Percentiles rank a stretch among this genome's conserved stretches.
Conservation (phyloP, 768 basidiomycete species). For the Hericium coralloides region DNA sequence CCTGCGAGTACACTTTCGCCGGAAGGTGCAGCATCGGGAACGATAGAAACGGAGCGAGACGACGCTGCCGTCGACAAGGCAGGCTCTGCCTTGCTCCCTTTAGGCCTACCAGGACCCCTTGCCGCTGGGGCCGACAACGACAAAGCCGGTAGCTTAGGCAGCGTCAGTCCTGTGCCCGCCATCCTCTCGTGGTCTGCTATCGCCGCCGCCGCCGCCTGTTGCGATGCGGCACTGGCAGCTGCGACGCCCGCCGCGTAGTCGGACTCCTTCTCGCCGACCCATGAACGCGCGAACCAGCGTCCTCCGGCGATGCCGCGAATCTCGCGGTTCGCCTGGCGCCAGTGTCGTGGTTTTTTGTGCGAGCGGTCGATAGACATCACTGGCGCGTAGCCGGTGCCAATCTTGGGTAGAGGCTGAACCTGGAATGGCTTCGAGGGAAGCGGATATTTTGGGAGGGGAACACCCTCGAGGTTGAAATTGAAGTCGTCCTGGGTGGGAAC, state of each 20-base stretch:
- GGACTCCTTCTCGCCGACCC: constrained; percentile 81
- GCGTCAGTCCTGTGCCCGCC: constrained; percentile 1
- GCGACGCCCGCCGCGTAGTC: constrained; percentile 32
- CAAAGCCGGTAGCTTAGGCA: constrained; percentile 12
- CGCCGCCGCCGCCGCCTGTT: background rate
- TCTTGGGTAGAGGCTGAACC: constrained; percentile 70
- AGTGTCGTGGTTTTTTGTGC: constrained; percentile 53
- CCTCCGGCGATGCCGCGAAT: constrained; percentile 78
- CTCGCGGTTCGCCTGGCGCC: constrained; percentile 69
- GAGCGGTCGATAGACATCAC: constrained; percentile 57
- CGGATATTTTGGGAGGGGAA: constrained; percentile 65
- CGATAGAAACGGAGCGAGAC: constrained; percentile 12
- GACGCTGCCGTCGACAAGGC: constrained; percentile 13
- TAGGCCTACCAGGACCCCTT: constrained; percentile 4
- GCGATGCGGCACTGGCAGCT: background rate
- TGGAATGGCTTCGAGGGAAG: constrained; percentile 79
- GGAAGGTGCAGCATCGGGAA: constrained; percentile 4
- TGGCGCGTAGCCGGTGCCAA: constrained; percentile 65
- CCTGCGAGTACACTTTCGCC: background rate
- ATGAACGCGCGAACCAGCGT: constrained; percentile 70
- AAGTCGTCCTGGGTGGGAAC: background rate
- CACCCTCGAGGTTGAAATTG: constrained; percentile 45
- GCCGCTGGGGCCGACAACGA: constrained; percentile 1
- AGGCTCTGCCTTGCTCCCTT: constrained; percentile 10
- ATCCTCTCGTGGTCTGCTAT: background rate